These are phyloP conservation scores for Lasiodiplodia sp. DNA, from an alignment of 2,329 filamentous ascomycete genomes.

Conservation along the genomic window DNA sequence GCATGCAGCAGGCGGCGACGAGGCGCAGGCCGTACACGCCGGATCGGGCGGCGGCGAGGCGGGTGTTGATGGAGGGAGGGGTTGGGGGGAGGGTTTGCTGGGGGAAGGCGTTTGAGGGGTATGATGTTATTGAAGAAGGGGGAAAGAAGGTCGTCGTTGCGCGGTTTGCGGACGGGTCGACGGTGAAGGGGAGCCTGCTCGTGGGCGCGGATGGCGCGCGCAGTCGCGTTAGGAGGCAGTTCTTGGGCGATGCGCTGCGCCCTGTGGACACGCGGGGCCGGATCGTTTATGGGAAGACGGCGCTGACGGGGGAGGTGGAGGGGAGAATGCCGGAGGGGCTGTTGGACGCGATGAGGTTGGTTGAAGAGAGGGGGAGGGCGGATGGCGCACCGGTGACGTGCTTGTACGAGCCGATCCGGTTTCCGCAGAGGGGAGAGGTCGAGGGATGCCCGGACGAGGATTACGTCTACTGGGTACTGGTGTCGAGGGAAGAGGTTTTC, in stretches of 20 bases:
- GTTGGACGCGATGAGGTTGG: slow-evolving; percentile 37
- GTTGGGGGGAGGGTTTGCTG: not conserved
- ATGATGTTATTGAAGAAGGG: not conserved
- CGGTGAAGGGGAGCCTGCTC: slow-evolving; percentile 26
- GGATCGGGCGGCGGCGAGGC: slow-evolving; percentile 6
- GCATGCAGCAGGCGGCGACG: not conserved
- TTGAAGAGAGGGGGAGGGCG: slow-evolving; percentile 30
- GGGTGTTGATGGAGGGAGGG: slow-evolving; percentile 12
- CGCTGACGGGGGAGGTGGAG: slow-evolving; percentile 39
- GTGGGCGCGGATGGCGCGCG: slow-evolving; percentile 36
- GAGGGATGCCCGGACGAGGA: slow-evolving; percentile 38
- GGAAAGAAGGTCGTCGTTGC: slow-evolving; percentile 9
- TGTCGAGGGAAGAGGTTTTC: slow-evolving; percentile 33
- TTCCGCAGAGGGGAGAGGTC: slow-evolving; percentile 32
- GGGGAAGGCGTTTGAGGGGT: slow-evolving; percentile 14
- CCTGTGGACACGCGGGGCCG: slow-evolving; percentile 49
- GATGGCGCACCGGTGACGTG: slow-evolving; percentile 31
- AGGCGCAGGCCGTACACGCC: slow-evolving; percentile 17
- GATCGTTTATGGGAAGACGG: slow-evolving; percentile 52
- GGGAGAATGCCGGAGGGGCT: slow-evolving; percentile 33
- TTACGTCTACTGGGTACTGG: slow-evolving; percentile 48
- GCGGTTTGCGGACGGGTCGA: slow-evolving; percentile 30
- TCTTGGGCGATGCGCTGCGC: slow-evolving; percentile 43
- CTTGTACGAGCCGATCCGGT: slow-evolving; percentile 39
- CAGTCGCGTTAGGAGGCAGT: slow-evolving; percentile 48